A percentile compares a stretch with the other conserved stretches of the same genome.
Evolutionary conservation across 2,329 filamentous ascomycete genomes (phyloP).

Genomic region (Rhinocladiella similis): DNA sequence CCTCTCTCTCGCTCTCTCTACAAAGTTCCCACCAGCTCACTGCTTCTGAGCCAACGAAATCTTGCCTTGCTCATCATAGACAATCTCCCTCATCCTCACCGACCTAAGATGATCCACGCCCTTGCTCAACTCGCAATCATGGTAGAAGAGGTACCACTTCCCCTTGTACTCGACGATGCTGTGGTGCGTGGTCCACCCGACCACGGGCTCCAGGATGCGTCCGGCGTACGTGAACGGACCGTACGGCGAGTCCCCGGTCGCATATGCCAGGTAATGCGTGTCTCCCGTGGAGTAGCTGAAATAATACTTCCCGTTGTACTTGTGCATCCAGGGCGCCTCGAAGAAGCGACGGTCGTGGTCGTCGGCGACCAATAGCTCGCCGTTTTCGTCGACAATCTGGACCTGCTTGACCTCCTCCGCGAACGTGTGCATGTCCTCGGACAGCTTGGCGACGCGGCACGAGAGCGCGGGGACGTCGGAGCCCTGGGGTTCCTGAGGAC

Average conservation of each 20-base stretch:
- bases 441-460: conserved; percentile 66
- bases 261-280: conserved; percentile 73
- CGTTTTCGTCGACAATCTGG: conserved; percentile 62
- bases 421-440: conserved; percentile 66
- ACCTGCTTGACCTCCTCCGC: conserved; percentile 58
- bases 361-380: conserved; percentile 60
- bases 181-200: conserved; percentile 82
- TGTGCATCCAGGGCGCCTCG: conserved; percentile 79
- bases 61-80: conserved; percentile 21
- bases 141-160: conserved; percentile 74
- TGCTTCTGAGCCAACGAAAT: conserved; percentile 22
- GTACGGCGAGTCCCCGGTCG: conserved; percentile 61
- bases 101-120: conserved; percentile 71
- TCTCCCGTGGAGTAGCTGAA: conserved; percentile 78
- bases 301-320: conserved; percentile 68
- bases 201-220: conserved; percentile 70
- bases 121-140: conserved; percentile 68
- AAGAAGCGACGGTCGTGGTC: conserved; percentile 78
- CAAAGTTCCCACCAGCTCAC: no score
- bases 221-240: conserved; percentile 75
- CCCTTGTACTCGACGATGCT: conserved; percentile 72
- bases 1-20: no score
- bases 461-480: conserved; percentile 58
- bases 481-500: conserved; percentile 61
- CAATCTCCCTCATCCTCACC: conserved; percentile 73